These are phyloP conservation scores for Galerina marginata DNA, from an alignment of 768 basidiomycete species.

Conservation along the genomic window DNA sequence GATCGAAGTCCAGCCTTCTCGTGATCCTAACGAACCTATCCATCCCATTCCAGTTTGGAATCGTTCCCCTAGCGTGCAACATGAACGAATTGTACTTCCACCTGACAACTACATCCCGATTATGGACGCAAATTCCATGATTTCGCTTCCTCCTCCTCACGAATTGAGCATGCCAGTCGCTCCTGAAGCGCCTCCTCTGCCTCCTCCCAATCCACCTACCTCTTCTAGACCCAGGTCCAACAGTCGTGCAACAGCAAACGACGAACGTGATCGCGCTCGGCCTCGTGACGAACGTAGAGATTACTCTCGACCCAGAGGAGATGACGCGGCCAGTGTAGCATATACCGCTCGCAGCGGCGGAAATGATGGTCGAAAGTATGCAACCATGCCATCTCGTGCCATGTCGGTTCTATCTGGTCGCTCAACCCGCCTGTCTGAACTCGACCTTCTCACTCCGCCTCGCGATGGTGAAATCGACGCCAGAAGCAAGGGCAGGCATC, in stretches of 20 bases:
- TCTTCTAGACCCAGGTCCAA: constrained; percentile 8
- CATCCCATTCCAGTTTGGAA: constrained; percentile 24
- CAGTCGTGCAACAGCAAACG: background rate
- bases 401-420: constrained; percentile 33
- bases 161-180: constrained; percentile 41
- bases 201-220: background rate
- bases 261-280: background rate
- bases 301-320: background rate
- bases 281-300: background rate
- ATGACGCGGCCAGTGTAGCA: constrained; percentile 1
- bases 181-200: constrained; percentile 9
- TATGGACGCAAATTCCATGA: constrained; percentile 42
- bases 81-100: constrained; percentile 36
- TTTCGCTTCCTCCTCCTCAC: constrained; percentile 57
- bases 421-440: constrained; percentile 43
- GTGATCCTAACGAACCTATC: constrained; percentile 19
- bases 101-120: constrained; percentile 59
- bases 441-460: constrained; percentile 43
- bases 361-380: constrained; percentile 1
- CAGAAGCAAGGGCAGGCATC: background rate
- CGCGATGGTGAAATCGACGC: background rate
- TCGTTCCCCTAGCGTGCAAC: constrained; percentile 25
- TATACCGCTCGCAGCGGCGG: constrained; percentile 8
- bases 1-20: constrained; percentile 21
- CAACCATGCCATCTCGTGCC: constrained; percentile 12